These are phyloP conservation scores for Dryadomyces quercivorus DNA, from an alignment of 2,329 filamentous ascomycete genomes.

Conservation along the genomic window DNA sequence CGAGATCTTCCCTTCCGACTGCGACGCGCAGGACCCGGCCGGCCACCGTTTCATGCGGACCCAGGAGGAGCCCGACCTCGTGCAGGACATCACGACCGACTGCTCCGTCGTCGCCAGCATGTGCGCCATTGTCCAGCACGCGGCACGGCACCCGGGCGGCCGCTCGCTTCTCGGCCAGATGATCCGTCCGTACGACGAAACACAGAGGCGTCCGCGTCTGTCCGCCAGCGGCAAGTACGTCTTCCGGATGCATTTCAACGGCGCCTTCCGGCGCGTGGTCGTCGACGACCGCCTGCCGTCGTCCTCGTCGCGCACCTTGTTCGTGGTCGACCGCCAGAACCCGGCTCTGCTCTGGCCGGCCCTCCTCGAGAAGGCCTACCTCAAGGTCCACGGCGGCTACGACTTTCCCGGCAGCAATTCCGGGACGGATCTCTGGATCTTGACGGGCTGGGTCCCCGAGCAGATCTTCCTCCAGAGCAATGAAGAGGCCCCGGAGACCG, in stretches of 20 bases:
- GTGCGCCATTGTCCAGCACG: constrained; percentile 64
- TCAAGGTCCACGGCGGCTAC: constrained; percentile 91
- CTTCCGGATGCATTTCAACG: constrained; percentile 90
- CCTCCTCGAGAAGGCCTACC: constrained; percentile 86
- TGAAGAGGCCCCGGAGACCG: constrained; percentile 57
- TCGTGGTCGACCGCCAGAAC: constrained; percentile 78
- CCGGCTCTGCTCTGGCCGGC: constrained; percentile 81
- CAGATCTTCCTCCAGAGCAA: constrained; percentile 83
- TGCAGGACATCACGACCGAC: constrained; percentile 91
- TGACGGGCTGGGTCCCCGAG: constrained; percentile 95
- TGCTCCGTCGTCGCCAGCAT: constrained; percentile 95
- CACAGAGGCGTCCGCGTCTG: constrained; percentile 41
- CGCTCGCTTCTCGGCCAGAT: constrained; percentile 54
- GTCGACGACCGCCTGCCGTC: constrained; percentile 82
- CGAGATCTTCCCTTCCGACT: constrained; percentile 44
- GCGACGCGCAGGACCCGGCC: neutral
- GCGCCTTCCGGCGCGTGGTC: constrained; percentile 73
- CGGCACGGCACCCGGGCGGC: constrained; percentile 40
- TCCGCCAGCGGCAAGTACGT: constrained; percentile 83
- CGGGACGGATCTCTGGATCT: constrained; percentile 81
- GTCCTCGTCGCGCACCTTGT: constrained; percentile 60
- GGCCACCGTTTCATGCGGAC: constrained; percentile 19
- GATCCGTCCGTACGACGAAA: constrained; percentile 59
- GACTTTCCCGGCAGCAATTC: constrained; percentile 98
- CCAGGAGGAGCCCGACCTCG: constrained; percentile 58